phyloP scores from a whole-genome alignment of 192 early-diverging fungal species.

The Irineochytrium annulatum region DNA sequence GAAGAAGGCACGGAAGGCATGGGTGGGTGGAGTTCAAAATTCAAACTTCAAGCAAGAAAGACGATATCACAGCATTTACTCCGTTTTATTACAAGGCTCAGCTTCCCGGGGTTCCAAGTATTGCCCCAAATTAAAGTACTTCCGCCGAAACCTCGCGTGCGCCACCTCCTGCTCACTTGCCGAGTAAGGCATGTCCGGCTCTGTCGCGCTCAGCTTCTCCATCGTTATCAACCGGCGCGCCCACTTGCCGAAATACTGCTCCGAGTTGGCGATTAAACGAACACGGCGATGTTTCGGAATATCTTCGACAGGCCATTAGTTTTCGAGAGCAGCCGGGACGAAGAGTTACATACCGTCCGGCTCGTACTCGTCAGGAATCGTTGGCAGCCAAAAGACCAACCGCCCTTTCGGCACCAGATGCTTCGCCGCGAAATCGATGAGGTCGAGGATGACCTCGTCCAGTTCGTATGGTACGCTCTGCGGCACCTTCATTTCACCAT shows the following conservation, averaged over 20 bases:
- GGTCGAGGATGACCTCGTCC: conserved; percentile 79
- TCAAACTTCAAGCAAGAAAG: no score
- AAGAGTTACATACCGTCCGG: not conserved
- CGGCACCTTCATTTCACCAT: conserved; percentile 65
- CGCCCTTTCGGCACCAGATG: conserved; percentile 73
- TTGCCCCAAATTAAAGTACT: conserved; percentile 8
- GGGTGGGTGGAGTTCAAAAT: no score
- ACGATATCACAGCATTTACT: no score
- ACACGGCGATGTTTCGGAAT: conserved; percentile 80
- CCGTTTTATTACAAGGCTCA: no score
- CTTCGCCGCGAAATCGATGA: conserved; percentile 77
- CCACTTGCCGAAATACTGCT: conserved; percentile 95
- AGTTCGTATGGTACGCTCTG: conserved; percentile 95
- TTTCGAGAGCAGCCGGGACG: not conserved
- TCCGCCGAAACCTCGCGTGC: not conserved
- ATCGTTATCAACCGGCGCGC: conserved; percentile 87
- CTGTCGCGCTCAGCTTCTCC: conserved; percentile 68
- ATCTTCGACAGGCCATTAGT: conserved; percentile 64
- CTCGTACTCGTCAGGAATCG: conserved; percentile 71
- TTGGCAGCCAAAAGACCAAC: conserved; percentile 96
- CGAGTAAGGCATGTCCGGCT: conserved; percentile 18
- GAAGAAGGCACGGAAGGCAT: no score
- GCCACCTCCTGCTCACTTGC: not conserved
- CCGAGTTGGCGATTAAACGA: conserved; percentile 80
- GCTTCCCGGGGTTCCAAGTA: no score